phyloP scores from a whole-genome alignment of 768 basidiomycete genomes.

The Leccinellum luteum region DNA sequence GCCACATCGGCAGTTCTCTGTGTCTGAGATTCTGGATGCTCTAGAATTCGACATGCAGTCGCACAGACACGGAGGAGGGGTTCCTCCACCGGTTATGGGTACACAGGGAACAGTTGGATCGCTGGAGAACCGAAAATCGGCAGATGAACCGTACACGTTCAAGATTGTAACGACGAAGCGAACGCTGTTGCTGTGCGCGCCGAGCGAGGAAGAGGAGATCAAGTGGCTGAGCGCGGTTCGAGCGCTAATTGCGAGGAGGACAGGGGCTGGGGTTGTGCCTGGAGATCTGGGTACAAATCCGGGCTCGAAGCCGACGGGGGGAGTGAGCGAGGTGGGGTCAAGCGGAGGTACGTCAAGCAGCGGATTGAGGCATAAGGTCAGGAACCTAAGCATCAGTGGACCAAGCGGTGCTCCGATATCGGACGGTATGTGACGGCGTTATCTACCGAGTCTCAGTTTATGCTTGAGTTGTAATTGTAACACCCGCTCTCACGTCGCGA shows the following conservation, averaged over 20 bases:
- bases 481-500: constrained; percentile 21
- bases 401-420: constrained; percentile 20
- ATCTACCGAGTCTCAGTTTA: constrained; percentile 1
- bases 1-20: constrained; percentile 81
- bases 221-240: constrained; percentile 96
- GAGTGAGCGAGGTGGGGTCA: constrained; percentile 18
- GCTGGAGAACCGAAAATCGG: constrained; percentile 43
- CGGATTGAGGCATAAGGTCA: constrained; percentile 46
- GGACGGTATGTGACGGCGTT: constrained; percentile 29
- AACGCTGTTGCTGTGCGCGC: constrained; percentile 85
- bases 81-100: constrained; percentile 31
- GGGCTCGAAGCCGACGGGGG: constrained; percentile 10
- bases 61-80: constrained; percentile 41
- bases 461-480: constrained; percentile 17
- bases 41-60: constrained; percentile 77
- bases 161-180: constrained; percentile 96
- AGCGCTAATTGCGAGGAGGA: constrained; percentile 79
- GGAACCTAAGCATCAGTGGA: constrained; percentile 46
- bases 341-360: constrained; percentile 27
- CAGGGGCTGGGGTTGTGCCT: constrained; percentile 48
- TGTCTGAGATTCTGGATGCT: constrained; percentile 86
- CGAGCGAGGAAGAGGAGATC: constrained; percentile 96
- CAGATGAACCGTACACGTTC: constrained; percentile 66
- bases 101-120: constrained; percentile 36
- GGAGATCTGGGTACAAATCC: constrained; percentile 37